Conservation (phyloP, 257 asterid species). For the Capsicum baccatum region DNA sequence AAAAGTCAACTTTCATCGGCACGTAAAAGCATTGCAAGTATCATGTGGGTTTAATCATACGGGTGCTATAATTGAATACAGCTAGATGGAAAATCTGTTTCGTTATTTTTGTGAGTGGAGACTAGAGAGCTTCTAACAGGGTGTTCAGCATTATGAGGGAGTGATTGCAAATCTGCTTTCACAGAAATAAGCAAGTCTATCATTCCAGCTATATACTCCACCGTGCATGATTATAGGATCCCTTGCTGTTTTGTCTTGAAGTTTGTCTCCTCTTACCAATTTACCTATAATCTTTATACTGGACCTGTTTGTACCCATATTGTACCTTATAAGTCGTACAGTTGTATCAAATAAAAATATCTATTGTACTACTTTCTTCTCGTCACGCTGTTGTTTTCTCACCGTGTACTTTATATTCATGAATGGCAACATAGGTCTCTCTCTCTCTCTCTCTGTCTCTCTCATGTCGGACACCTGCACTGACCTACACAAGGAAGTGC, state of each 20-base stretch:
- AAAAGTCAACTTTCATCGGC: constrained; percentile 49
- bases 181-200: constrained; percentile 23
- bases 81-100: constrained; percentile 29
- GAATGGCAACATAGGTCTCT: not conserved
- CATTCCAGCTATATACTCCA: not conserved
- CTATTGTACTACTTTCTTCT: not conserved
- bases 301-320: constrained; percentile 1
- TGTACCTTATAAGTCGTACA: not conserved
- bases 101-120: not conserved
- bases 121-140: not conserved
- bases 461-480: too few species aligned
- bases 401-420: not conserved
- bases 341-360: not conserved
- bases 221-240: not conserved
- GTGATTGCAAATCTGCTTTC: not conserved
- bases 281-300: not conserved
- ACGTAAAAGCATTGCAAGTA: constrained; percentile 60
- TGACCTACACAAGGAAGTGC: too few species aligned
- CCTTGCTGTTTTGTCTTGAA: not conserved
- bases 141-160: not conserved
- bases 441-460: too few species aligned
- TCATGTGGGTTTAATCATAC: constrained; percentile 97
- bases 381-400: not conserved
- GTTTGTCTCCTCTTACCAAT: not conserved
- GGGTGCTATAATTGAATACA: constrained; percentile 63